phyloP scores from a whole-genome alignment of 2,329 filamentous ascomycete species.

The Colletotrichum spaethianum region DNA sequence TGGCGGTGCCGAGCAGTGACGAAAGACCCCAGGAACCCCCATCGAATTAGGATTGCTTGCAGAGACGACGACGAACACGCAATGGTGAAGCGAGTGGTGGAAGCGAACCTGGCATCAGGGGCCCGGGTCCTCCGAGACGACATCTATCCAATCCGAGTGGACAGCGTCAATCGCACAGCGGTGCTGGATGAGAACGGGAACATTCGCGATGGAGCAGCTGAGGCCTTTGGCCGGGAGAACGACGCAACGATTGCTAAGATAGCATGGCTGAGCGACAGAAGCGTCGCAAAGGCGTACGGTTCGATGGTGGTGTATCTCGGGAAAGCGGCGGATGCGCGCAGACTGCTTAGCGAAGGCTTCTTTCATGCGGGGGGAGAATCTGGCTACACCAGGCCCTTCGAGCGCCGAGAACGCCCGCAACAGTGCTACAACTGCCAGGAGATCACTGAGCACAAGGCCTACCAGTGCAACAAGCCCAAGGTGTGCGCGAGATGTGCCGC shows the following conservation, averaged over 20 bases:
- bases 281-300: too few species aligned
- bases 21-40: background rate
- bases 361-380: conserved; percentile 45
- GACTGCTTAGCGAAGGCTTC: conserved; percentile 43
- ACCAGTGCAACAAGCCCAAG: conserved; percentile 46
- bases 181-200: too few species aligned
- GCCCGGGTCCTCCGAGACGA: background rate
- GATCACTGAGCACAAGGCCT: conserved; percentile 46
- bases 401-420: too few species aligned
- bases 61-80: background rate
- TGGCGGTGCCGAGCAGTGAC: background rate
- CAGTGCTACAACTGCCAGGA: conserved; percentile 13
- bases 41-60: background rate
- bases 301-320: conserved; percentile 44
- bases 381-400: conserved; percentile 4
- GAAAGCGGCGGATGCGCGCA: conserved; percentile 41
- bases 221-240: too few species aligned
- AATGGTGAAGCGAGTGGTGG: background rate
- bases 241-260: too few species aligned
- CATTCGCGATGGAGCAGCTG: too few species aligned
- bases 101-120: background rate
- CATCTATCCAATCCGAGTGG: background rate
- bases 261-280: too few species aligned
- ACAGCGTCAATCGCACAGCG: too few species aligned
- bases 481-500: conserved; percentile 40